Base-by-base conservation (phyloP, 805 yeast species). In the Monosporozyma siamensis region DNA sequence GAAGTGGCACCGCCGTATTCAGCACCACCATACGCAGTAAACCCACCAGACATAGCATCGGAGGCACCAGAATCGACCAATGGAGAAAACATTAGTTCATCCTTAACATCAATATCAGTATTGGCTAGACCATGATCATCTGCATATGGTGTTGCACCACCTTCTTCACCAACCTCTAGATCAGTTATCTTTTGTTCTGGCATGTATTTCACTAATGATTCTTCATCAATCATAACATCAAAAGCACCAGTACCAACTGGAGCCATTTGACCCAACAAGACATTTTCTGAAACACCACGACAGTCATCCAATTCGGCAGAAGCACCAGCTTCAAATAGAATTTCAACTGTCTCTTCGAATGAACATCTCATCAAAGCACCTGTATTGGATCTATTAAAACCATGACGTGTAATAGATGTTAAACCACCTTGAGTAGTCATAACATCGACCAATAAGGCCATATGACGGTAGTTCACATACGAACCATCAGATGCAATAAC, bases 401-500 rank as follows among this genome's bases (percentile, higher is more conserved):
- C 99, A 62, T 92, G 98, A 76, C 99, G 94, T 35, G 97, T 90
- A 57, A 92, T 89, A 32, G 99, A 97, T 85, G 94, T 90, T 65
- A 92, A 73, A 61, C 90, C 95, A 58, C 99, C 99, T 60, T 95
- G 82, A 31, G 95, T 85, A 2, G 99, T 92, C 99, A 92, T 92
- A 30, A 89, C 94, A 70, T 92, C 99, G 45, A 92, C 97, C 56
- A 92, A 74, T 55, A 92, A 71, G 4, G 99, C 97, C 92, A 92
- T 82, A 59, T 92, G 99, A 69, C 99, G 82, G 69, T 92, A 92
- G 67, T 92, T 92, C 48, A 92, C 99, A 58, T 92, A 92, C 30
- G 98, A 89, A 84, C 98, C 99, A 75, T 92, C 99, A 58, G 95
- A 92, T 3, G 97, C 96, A 75, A 92, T 88, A 55, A 92, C 99